Evolutionary conservation across 176 grass and related monocot genomes (phyloP).

Genomic region (Pontederia paniculata): DNA sequence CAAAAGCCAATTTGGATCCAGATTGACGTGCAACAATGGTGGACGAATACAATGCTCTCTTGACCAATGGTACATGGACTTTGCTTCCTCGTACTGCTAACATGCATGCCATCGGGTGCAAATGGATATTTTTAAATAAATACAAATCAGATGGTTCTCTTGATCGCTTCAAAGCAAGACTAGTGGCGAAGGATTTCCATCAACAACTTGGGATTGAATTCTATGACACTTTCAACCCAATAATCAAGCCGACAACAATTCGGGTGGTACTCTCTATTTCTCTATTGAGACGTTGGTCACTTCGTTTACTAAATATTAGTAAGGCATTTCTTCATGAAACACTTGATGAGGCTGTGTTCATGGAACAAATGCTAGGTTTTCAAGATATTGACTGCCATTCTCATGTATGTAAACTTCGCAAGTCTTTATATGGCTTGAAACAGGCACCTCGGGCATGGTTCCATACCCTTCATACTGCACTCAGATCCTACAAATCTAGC

Average conservation of each 20-base stretch:
- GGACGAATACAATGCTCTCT: too few relatives aligned
- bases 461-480: background rate
- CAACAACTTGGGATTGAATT: background rate
- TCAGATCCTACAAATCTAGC: background rate
- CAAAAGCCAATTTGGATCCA: too few relatives aligned
- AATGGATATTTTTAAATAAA: too few relatives aligned
- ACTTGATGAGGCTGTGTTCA: background rate
- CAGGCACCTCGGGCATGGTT: background rate
- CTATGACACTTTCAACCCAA: background rate
- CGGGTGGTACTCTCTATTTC: background rate
- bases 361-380: background rate
- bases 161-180: too few relatives aligned
- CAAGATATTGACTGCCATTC: background rate
- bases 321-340: slow-evolving; percentile 6
- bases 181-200: background rate
- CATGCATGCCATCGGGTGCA: too few relatives aligned
- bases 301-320: background rate
- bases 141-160: too few relatives aligned
- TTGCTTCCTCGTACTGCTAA: too few relatives aligned
- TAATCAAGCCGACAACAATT: background rate
- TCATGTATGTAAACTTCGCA: background rate
- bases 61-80: too few relatives aligned
- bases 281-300: background rate
- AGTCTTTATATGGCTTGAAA: background rate
- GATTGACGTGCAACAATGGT: too few relatives aligned